These are phyloP conservation scores for Fusarium sp. DNA, from an alignment of 2,329 filamentous ascomycete genomes.

Conservation along the genomic window DNA sequence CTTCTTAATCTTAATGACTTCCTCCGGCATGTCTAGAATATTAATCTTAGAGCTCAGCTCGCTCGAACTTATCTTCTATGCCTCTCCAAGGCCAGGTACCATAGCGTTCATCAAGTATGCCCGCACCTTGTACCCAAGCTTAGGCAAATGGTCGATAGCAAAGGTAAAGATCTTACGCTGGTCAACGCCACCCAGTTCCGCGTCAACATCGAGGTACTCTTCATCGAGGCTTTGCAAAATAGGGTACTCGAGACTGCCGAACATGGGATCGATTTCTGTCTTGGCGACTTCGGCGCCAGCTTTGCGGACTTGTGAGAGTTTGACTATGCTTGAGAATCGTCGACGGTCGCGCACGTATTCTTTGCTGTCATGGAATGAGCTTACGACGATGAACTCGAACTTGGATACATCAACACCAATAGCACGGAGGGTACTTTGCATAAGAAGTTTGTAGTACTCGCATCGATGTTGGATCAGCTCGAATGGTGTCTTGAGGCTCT, in stretches of 20 bases:
- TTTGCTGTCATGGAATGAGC: neutral
- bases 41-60: neutral
- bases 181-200: neutral
- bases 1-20: neutral
- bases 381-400: neutral
- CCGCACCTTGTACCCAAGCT: neutral
- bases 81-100: neutral
- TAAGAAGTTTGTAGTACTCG: neutral
- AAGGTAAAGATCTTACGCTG: neutral
- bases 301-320: accelerated
- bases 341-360: neutral
- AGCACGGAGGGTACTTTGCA: neutral
- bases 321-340: accelerated
- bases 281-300: neutral
- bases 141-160: neutral
- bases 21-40: accelerated
- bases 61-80: slow-evolving; percentile 13
- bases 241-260: neutral
- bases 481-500: neutral
- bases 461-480: neutral
- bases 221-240: neutral
- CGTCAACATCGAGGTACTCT: neutral
- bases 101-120: slow-evolving; percentile 2
- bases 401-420: neutral
- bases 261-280: accelerated